Percentiles rank a stretch among this genome's conserved stretches.
These are phyloP conservation scores for Meyerozyma guilliermondii DNA, from an alignment of 1,139 yeast genomes.

Conservation along the genomic window DNA sequence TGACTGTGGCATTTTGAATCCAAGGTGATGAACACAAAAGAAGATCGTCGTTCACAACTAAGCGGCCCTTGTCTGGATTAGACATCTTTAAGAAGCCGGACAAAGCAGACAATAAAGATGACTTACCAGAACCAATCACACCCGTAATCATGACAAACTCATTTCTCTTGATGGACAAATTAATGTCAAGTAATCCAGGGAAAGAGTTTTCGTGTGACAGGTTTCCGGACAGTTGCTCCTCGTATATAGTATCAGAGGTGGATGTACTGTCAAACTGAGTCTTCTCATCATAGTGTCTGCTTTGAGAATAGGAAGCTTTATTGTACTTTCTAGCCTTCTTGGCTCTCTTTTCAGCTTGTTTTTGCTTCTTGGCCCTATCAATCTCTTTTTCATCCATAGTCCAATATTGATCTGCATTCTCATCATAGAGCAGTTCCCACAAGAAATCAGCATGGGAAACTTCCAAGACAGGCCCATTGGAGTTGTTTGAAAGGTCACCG, in stretches of 20 bases:
- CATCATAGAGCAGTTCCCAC: constrained; percentile 34
- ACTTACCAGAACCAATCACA: constrained; percentile 66
- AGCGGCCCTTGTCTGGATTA: constrained; percentile 28
- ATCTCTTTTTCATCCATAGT: neutral
- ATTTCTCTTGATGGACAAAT: constrained; percentile 42
- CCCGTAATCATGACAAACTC: constrained; percentile 71
- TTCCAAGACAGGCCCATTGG: constrained; percentile 16
- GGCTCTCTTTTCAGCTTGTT: constrained; percentile 1
- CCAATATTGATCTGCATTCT: constrained; percentile 23
- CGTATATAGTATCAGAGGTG: neutral
- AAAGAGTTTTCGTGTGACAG: constrained; percentile 3
- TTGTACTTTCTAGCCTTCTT: neutral
- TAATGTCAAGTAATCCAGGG: constrained; percentile 26
- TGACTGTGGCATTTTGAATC: constrained; percentile 80
- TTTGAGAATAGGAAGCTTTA: neutral
- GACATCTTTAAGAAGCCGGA: constrained; percentile 55
- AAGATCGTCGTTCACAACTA: constrained; percentile 40
- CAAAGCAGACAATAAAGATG: constrained; percentile 57
- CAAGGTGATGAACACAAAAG: constrained; percentile 58
- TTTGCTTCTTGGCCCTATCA: neutral
- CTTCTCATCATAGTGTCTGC: neutral
- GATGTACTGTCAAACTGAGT: neutral
- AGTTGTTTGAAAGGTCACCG: constrained; percentile 4
- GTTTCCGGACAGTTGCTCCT: neutral
- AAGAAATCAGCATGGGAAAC: constrained; percentile 27